Conservation (phyloP, 305 asterid genomes). For the Fraxinus latifolia region DNA sequence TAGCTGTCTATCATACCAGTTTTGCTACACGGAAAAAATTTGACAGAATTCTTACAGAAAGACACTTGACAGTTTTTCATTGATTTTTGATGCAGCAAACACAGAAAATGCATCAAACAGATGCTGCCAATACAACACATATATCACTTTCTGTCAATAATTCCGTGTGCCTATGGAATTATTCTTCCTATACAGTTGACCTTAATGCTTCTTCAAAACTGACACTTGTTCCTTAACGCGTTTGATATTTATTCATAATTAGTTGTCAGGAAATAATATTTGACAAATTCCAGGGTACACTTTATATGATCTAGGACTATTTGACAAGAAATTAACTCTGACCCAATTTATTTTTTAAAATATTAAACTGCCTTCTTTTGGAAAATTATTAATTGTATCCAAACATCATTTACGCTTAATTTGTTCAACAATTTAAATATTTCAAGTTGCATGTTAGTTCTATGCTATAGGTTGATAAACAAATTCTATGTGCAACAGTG, state of each 20-base stretch:
- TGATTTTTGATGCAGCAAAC: background rate
- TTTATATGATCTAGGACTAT: background rate
- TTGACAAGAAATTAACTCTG: background rate
- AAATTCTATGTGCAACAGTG: background rate
- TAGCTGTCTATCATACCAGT: background rate
- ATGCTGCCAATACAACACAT: too few species aligned
- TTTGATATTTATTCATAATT: background rate
- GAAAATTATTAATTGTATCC: background rate
- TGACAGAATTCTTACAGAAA: background rate
- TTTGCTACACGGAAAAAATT: background rate
- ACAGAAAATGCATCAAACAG: background rate
- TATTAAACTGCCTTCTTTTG: background rate
- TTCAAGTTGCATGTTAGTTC: background rate
- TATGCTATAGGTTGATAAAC: background rate
- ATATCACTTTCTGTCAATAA: background rate
- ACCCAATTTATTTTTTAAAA: background rate
- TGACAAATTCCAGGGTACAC: background rate
- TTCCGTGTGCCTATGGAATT: background rate
- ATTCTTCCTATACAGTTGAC: background rate
- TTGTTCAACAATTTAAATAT: background rate
- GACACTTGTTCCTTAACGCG: background rate
- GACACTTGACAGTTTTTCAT: background rate
- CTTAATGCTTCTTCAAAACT: too few species aligned
- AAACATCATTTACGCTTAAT: constrained; percentile 5
- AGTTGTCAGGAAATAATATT: background rate